phyloP scores from a whole-genome alignment of 2,329 filamentous ascomycete species.

The Talaromyces rugulosus region DNA sequence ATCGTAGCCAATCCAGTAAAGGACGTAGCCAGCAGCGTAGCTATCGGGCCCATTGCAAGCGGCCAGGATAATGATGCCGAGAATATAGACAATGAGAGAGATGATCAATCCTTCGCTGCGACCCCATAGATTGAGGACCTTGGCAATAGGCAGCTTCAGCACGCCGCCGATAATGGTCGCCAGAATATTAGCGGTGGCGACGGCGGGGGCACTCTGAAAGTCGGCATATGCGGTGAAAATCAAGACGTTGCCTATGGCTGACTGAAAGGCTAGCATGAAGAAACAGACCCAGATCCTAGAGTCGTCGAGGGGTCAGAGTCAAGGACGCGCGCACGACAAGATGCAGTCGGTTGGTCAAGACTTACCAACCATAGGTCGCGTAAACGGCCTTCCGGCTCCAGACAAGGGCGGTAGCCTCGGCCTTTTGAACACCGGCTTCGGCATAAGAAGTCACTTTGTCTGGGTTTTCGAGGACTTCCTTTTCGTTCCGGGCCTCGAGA shows the following conservation, averaged over 20 bases:
- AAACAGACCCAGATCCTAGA: conserved; percentile 43
- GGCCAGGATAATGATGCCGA: conserved; percentile 59
- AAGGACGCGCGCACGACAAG: background rate
- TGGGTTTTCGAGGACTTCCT: conserved; percentile 22
- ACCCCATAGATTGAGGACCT: conserved; percentile 60
- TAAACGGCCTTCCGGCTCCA: conserved; percentile 36
- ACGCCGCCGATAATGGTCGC: conserved; percentile 55
- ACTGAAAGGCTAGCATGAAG: conserved; percentile 44
- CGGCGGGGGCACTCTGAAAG: conserved; percentile 49
- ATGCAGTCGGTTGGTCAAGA: background rate
- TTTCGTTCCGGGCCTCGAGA: conserved; percentile 25
- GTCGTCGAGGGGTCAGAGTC: background rate
- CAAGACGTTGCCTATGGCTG: conserved; percentile 39
- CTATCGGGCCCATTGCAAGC: conserved; percentile 56
- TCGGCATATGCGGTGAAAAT: conserved; percentile 49
- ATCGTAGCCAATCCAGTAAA: conserved; percentile 57
- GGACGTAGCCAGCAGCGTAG: conserved; percentile 60
- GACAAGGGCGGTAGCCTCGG: conserved; percentile 37
- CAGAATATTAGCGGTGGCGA: conserved; percentile 51
- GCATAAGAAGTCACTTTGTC: conserved; percentile 23
- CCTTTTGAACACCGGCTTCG: conserved; percentile 35
- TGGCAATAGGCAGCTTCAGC: conserved; percentile 59
- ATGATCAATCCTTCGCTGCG: conserved; percentile 56
- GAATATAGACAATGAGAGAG: conserved; percentile 44
- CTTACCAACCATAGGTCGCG: conserved; percentile 31